These are phyloP conservation scores for Penicillium decumbens DNA, from an alignment of 2,329 filamentous ascomycete species.

Conservation along the genomic window DNA sequence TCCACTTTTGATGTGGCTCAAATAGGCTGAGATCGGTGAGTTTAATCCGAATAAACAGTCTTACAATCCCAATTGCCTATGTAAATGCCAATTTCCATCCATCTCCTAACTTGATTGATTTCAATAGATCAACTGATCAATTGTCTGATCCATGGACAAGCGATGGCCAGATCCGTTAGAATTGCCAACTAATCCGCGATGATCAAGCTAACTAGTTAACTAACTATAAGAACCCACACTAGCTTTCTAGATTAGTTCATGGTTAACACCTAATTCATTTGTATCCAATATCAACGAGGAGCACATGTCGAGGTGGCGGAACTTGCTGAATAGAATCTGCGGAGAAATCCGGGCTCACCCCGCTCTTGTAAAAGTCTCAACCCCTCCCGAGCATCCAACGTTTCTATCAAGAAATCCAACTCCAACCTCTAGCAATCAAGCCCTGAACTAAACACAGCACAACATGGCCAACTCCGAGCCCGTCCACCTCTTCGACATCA, in stretches of 20 bases:
- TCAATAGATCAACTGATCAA: not conserved
- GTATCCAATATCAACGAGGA: not conserved
- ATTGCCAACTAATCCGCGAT: not conserved
- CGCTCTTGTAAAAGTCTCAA: not conserved
- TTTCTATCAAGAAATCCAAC: no score
- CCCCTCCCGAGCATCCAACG: no score
- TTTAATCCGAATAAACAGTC: not conserved
- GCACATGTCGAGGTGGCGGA: not conserved
- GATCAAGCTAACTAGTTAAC: not conserved
- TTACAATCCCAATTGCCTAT: not conserved
- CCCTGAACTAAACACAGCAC: no score
- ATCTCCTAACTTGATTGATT: not conserved
- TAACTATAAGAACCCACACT: not conserved
- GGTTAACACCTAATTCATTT: no score
- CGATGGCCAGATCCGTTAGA: not conserved
- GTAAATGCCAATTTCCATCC: not conserved
- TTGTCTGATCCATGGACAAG: not conserved
- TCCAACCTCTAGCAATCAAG: no score
- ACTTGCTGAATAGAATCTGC: not conserved
- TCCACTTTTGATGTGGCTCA: slow-evolving; percentile 9
- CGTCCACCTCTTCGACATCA: slow-evolving; percentile 35
- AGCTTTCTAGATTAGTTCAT: not conserved
- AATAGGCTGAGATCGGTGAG: not conserved
- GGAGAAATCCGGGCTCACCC: slow-evolving; percentile 9
- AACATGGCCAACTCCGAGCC: slow-evolving; percentile 24